Evolutionary conservation across 257 asterid species (phyloP), one percentile per base, ranked within the genome.

Genomic region (Solanum bukasovii): DNA sequence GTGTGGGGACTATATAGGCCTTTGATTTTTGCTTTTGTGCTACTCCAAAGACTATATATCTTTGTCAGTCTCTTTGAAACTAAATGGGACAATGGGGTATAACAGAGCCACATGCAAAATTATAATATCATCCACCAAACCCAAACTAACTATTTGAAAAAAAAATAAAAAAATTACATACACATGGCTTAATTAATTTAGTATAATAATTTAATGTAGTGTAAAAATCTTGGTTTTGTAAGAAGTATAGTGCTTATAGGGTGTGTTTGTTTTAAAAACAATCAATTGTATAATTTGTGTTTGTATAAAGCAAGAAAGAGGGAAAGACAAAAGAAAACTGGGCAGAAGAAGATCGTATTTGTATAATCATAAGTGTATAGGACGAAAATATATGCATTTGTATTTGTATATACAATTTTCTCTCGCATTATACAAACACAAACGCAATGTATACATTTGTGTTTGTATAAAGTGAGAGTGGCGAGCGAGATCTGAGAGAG

Each of bases 11-110:
- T 33, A 44, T 25, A 46, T 68, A 68, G 37, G 74, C 4, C 65
- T 87, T 82, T 89, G 75, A 84, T 84, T 89, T 84, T 89, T 79
- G 88, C 90, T 89, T 89, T 86, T 63, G 63, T 65, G 37, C 83
- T 77, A 84, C 91, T 67, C 75, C 79, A 65, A 85, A 72, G 35
- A 85, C 61, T 85, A 74, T 38, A 25, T 61, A 56, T 65, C 61
- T 84, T 84, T 46, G 52, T 84, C 87, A 84, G 75, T 59, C 13
- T 37, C n/a, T 84, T 63, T 84, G 87, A 37, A 35, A 59, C 77
- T 63, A 31, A 67, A 20, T 33, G 71, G 33, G 46, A 40, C 20
- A 38, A 84, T 38, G 52, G 34, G 4, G 74, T 10, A 84, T 9
- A 84, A 37, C 61, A 84, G 75, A 65, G 46, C 8, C 87, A 63